Conservation (phyloP, 257 asterid genomes). For the Scutellaria baicalensis region DNA sequence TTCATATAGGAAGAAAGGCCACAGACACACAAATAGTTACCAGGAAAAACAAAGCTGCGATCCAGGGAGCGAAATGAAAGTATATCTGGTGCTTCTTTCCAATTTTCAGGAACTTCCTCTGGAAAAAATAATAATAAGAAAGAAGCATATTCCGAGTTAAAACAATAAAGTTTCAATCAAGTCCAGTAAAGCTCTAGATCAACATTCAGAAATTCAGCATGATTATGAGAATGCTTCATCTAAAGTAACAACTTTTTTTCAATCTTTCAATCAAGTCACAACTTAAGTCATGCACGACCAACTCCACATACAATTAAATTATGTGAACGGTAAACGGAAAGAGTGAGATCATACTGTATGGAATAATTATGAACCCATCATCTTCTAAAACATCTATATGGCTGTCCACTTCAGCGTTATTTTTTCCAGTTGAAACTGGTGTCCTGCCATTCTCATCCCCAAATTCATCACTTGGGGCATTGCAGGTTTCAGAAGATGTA, state of each 20-base stretch:
- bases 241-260: not conserved
- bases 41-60: conserved; percentile 90
- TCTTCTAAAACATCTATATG: conserved; percentile 77
- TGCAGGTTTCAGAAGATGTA: conserved; percentile 27
- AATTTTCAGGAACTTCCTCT: conserved; percentile 77
- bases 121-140: conserved; percentile 18
- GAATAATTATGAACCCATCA: conserved; percentile 71
- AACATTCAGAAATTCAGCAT: not conserved
- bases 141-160: not conserved
- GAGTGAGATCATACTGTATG: conserved; percentile 46
- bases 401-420: conserved; percentile 32
- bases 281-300: not conserved
- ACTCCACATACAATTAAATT: not conserved
- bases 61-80: conserved; percentile 61
- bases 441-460: conserved; percentile 38
- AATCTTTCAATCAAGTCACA: not conserved
- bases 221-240: not conserved
- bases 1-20: not conserved
- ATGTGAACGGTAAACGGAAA: conserved; percentile 12
- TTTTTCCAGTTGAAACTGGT: conserved; percentile 31
- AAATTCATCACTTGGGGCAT: conserved; percentile 36
- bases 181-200: not conserved
- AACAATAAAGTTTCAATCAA: conserved; percentile 8
- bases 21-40: conserved; percentile 33
- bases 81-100: conserved; percentile 82